phyloP scores from a whole-genome alignment of 495 filamentous ascomycete species.

The Delitschia confertaspora region DNA sequence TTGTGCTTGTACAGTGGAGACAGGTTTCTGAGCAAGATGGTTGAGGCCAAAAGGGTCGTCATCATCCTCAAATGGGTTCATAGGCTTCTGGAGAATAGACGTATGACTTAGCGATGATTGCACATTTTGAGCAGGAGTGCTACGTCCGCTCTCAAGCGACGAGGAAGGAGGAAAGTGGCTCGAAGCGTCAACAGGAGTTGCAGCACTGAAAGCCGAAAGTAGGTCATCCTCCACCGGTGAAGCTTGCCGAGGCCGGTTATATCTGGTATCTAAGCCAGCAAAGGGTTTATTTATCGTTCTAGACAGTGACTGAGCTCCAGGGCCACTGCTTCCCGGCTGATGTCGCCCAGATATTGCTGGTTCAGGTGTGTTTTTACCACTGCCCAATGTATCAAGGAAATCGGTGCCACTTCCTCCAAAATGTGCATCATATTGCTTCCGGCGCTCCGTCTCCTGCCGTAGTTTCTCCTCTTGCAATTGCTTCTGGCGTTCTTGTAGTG shows the following conservation, averaged over 20 bases:
- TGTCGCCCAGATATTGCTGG: constrained; percentile 12
- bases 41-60: constrained; percentile 88
- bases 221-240: constrained; percentile 47
- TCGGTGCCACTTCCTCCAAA: constrained; percentile 57
- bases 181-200: constrained; percentile 52
- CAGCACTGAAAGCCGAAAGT: constrained; percentile 53
- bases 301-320: constrained; percentile 24
- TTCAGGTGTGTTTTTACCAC: constrained; percentile 39
- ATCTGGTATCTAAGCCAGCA: constrained; percentile 25
- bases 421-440: constrained; percentile 58
- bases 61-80: constrained; percentile 36
- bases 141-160: constrained; percentile 23
- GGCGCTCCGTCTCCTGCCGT: constrained; percentile 63
- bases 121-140: constrained; percentile 11
- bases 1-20: constrained; percentile 31
- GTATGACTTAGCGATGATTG: constrained; percentile 11
- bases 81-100: constrained; percentile 6
- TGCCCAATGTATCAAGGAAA: constrained; percentile 64
- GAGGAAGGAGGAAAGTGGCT: constrained; percentile 49
- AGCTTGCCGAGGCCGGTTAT: constrained; percentile 20
- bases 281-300: constrained; percentile 35
- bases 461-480: constrained; percentile 67
- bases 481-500: constrained; percentile 77
- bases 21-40: constrained; percentile 43
- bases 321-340: constrained; percentile 1